Conservation (phyloP, 768 basidiomycete genomes). For the Boletellus ananas region DNA sequence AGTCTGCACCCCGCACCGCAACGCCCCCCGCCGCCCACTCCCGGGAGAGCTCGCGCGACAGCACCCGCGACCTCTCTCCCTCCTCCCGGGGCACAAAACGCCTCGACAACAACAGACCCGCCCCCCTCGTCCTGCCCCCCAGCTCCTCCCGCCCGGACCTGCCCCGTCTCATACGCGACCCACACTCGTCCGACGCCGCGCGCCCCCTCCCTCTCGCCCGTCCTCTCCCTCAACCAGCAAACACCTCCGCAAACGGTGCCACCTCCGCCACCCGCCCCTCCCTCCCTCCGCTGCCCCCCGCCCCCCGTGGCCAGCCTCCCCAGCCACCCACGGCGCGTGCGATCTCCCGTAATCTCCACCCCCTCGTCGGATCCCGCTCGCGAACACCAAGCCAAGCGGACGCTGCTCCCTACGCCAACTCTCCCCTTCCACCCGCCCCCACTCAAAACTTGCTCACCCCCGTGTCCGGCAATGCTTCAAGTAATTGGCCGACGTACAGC, state of each 20-base stretch:
- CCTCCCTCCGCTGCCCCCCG: constrained; percentile 66
- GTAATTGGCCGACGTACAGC: constrained; percentile 46
- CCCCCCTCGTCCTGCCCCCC: constrained; percentile 71
- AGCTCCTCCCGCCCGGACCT: constrained; percentile 55
- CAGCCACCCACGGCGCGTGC: constrained; percentile 36
- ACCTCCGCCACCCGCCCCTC: constrained; percentile 35
- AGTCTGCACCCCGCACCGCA: constrained; percentile 33
- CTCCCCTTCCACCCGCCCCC: constrained; percentile 39
- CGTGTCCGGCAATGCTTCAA: constrained; percentile 22
- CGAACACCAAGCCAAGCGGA: constrained; percentile 61
- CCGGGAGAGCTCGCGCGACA: constrained; percentile 22
- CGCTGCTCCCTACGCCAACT: constrained; percentile 40
- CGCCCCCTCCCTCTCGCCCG: constrained; percentile 14
- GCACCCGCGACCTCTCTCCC: constrained; percentile 26
- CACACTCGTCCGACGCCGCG: constrained; percentile 27
- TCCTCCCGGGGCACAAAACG: constrained; percentile 33
- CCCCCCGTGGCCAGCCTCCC: constrained; percentile 65
- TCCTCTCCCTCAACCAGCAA: constrained; percentile 30
- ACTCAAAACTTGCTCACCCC: constrained; percentile 43
- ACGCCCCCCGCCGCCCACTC: constrained; percentile 17
- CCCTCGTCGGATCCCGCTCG: constrained; percentile 31
- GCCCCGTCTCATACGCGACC: constrained; percentile 68
- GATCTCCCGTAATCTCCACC: constrained; percentile 30
- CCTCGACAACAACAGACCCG: constrained; percentile 64
- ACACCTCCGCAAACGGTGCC: background rate